Conservation (phyloP, 202 grass and related monocot species). For the Cymbopogon flexuosus region DNA sequence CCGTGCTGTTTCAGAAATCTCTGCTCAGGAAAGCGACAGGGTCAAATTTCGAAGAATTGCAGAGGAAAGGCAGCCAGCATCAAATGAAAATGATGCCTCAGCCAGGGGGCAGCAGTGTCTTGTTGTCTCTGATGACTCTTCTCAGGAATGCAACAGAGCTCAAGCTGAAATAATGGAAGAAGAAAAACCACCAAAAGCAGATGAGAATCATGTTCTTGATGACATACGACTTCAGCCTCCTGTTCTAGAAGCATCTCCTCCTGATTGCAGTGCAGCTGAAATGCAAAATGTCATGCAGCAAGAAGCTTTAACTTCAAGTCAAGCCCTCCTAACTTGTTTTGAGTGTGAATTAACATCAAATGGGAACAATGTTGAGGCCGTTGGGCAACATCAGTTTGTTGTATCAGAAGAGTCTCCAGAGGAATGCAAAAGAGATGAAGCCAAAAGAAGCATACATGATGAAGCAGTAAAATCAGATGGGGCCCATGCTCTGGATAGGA, state of each 20-base stretch:
- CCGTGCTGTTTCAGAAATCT: conserved; percentile 33
- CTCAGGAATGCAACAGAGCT: conserved; percentile 21
- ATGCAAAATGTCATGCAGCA: not conserved
- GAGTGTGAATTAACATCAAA: not conserved
- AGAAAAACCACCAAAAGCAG: conserved; percentile 19
- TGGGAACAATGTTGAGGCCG: not conserved
- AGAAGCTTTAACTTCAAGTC: not conserved
- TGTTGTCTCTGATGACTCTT: conserved; percentile 23
- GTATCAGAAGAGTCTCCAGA: conserved; percentile 19
- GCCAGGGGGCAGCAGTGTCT: not conserved
- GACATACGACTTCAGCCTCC: not conserved
- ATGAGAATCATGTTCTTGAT: not conserved
- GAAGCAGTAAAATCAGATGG: not conserved
- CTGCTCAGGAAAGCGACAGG: conserved; percentile 26
- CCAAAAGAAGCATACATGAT: conserved; percentile 27
- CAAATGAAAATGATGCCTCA: not conserved
- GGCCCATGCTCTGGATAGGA: not conserved
- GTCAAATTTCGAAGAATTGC: conserved; percentile 24
- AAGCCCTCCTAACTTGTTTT: not conserved
- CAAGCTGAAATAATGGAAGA: conserved; percentile 23
- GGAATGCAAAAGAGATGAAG: conserved; percentile 11
- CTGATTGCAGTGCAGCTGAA: conserved; percentile 32
- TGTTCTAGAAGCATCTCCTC: conserved; percentile 21
- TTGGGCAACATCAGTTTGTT: conserved; percentile 6
- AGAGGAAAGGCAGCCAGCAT: not conserved